These are phyloP conservation scores for Xylaria sp. DNA, from an alignment of 2,329 filamentous ascomycete genomes.

Conservation along the genomic window DNA sequence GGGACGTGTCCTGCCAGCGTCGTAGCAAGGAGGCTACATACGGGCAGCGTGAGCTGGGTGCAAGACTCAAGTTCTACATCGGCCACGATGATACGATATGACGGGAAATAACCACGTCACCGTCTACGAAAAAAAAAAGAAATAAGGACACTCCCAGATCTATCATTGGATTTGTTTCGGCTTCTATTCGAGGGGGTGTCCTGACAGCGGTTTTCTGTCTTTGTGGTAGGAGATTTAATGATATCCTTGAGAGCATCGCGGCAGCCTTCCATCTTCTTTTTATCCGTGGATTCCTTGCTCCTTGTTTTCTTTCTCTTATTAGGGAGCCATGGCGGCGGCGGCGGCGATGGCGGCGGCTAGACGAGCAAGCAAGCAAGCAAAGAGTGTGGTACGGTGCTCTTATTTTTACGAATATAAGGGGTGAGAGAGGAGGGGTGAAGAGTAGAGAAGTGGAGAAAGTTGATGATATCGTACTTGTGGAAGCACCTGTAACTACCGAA, in stretches of 20 bases:
- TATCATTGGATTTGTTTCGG: constrained; percentile 28
- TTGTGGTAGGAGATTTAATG: constrained; percentile 36
- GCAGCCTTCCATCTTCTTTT: constrained; percentile 1
- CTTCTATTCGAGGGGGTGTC: constrained; percentile 29
- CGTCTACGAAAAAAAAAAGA: neutral
- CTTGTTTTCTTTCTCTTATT: neutral
- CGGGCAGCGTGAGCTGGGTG: constrained; percentile 14
- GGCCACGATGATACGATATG: constrained; percentile 14
- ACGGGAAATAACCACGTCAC: constrained; percentile 2
- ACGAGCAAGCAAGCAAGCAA: neutral
- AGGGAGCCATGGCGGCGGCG: neutral
- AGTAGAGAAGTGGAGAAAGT: neutral
- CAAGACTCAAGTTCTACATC: constrained; percentile 16
- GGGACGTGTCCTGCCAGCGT: constrained; percentile 2
- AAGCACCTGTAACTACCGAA: neutral
- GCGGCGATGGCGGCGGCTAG: too few relatives aligned
- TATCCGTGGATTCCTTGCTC: neutral
- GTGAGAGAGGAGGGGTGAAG: neutral
- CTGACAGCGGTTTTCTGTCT: constrained; percentile 27
- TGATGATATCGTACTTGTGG: neutral
- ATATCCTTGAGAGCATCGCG: constrained; percentile 37
- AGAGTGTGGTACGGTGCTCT: neutral
- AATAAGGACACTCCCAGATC: constrained; percentile 9
- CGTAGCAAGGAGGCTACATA: neutral
- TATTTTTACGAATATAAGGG: neutral